Evolutionary conservation across 2,329 filamentous ascomycete species (phyloP).

Genomic region (Diaporthe sp.): DNA sequence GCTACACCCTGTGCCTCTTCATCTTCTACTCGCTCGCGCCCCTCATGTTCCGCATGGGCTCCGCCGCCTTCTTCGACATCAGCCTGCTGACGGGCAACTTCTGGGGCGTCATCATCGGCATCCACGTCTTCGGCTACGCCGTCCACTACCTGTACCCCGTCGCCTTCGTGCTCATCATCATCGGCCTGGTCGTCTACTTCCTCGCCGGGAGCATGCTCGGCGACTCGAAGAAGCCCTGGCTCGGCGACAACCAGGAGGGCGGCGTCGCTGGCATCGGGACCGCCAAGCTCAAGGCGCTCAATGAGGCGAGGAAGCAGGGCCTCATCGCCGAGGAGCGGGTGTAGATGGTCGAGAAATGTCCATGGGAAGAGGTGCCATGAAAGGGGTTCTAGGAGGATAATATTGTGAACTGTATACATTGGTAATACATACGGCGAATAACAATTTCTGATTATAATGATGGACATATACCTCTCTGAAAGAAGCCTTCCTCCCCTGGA

Average conservation of each 20-base stretch:
- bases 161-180: constrained; percentile 92
- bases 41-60: constrained; percentile 88
- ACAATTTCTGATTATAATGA: not conserved
- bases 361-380: too few relatives aligned
- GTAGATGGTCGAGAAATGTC: constrained; percentile 5
- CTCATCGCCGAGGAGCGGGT: constrained; percentile 43
- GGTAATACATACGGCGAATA: constrained; percentile 4
- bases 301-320: constrained; percentile 63
- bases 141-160: constrained; percentile 96
- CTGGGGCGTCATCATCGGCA: constrained; percentile 95
- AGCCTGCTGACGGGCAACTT: constrained; percentile 94
- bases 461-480: not conserved
- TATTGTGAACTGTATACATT: not conserved
- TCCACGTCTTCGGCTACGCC: constrained; percentile 83
- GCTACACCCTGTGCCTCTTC: constrained; percentile 86
- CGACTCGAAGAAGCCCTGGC: constrained; percentile 94
- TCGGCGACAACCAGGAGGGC: constrained; percentile 86
- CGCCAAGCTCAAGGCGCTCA: constrained; percentile 82
- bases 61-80: constrained; percentile 97
- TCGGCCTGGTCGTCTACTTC: constrained; percentile 91
- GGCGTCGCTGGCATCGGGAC: constrained; percentile 88
- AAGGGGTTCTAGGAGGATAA: not conserved
- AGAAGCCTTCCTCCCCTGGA: not conserved
- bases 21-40: constrained; percentile 93
- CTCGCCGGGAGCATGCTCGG: constrained; percentile 85